Conservation (phyloP, 78 protist species). For the Planoprotostelium fungivorum region DNA sequence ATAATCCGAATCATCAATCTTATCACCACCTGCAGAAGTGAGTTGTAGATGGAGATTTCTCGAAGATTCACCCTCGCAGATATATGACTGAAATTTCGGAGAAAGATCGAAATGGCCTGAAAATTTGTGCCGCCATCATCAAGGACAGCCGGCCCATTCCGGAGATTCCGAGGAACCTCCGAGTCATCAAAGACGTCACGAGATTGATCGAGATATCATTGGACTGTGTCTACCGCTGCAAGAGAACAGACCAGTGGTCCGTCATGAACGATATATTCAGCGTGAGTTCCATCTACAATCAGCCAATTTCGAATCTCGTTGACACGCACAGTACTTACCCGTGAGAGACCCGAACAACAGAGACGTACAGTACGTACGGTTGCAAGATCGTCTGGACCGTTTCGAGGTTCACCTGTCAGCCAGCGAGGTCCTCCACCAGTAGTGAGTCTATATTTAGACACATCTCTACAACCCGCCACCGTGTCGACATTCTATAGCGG, state of each 20-base stretch:
- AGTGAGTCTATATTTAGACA: background rate
- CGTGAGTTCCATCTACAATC: background rate
- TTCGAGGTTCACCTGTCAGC: background rate
- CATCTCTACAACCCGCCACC: no score
- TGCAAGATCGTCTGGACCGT: background rate
- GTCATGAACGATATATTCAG: background rate
- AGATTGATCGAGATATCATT: background rate
- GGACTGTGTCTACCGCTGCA: background rate
- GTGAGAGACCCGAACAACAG: background rate
- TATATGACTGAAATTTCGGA: background rate
- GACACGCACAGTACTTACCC: background rate
- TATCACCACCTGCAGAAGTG: background rate
- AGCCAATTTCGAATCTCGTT: background rate
- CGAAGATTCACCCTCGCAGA: background rate
- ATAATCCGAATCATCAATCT: background rate
- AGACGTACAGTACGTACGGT: background rate
- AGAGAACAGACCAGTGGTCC: background rate
- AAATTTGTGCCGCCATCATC: background rate
- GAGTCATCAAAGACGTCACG: background rate
- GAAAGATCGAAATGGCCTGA: background rate
- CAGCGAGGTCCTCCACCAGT: background rate
- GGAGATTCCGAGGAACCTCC: background rate
- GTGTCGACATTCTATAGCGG: background rate
- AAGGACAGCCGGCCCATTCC: background rate
- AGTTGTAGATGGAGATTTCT: background rate